These are phyloP conservation scores for Choiromyces venosus DNA, from an alignment of 495 filamentous ascomycete genomes.

Conservation along the genomic window DNA sequence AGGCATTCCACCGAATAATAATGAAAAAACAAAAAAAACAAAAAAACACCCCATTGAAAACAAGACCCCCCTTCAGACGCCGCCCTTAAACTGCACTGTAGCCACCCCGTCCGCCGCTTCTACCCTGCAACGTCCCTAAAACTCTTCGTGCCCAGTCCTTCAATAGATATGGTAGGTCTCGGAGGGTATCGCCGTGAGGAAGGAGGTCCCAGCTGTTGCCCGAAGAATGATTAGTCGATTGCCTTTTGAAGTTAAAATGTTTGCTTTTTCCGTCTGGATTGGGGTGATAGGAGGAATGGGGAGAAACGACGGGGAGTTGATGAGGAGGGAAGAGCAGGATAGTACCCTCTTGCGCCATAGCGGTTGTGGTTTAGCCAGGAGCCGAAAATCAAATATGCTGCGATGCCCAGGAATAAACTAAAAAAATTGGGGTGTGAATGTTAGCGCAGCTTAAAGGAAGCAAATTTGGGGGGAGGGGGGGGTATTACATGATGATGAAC, in stretches of 20 bases:
- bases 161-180: slow-evolving; percentile 85
- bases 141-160: slow-evolving; percentile 78
- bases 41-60: neutral
- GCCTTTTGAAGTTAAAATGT: slow-evolving; percentile 15
- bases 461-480: too few relatives aligned
- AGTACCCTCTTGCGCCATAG: slow-evolving; percentile 69
- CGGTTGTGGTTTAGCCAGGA: slow-evolving; percentile 99
- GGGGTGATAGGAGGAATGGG: slow-evolving; percentile 3
- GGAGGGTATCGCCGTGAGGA: slow-evolving; percentile 85
- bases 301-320: neutral
- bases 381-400: slow-evolving; percentile 93
- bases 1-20: neutral
- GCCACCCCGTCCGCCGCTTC: slow-evolving; percentile 70
- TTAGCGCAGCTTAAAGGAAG: neutral
- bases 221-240: slow-evolving; percentile 19
- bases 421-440: neutral
- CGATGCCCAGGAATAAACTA: slow-evolving; percentile 76
- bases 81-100: slow-evolving; percentile 77
- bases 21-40: too few relatives aligned
- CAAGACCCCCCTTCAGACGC: neutral
- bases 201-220: slow-evolving; percentile 74
- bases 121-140: slow-evolving; percentile 75
- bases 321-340: slow-evolving; percentile 3
- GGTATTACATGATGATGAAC: slow-evolving; percentile 83
- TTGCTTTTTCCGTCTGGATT: slow-evolving; percentile 4